A percentile compares a stretch with the other conserved stretches of the same genome.
phyloP scores from a whole-genome alignment of 1,284 basidiomycete genomes.

The Exobasidium rhododendri region DNA sequence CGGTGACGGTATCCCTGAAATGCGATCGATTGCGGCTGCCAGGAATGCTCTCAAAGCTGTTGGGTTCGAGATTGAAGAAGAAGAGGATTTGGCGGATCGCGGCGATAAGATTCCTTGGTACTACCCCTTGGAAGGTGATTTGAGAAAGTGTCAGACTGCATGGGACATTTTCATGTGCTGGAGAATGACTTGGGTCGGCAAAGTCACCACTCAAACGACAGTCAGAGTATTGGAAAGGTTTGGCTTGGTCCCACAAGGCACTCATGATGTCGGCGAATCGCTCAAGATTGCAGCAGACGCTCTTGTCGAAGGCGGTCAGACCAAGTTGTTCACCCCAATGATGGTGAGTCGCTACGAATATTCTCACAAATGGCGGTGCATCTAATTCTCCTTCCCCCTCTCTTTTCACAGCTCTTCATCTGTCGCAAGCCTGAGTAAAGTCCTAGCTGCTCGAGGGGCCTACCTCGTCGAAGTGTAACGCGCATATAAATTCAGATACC shows the following conservation, averaged over 20 bases:
- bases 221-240: conserved; percentile 75
- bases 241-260: conserved; percentile 85
- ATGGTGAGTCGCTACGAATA: background rate
- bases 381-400: background rate
- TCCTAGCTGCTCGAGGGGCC: too few species aligned
- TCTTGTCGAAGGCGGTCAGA: conserved; percentile 78
- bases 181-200: conserved; percentile 78
- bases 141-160: conserved; percentile 83
- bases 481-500: too few species aligned
- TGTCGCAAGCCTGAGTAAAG: conserved; percentile 11
- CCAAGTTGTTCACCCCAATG: conserved; percentile 65
- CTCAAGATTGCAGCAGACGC: conserved; percentile 78
- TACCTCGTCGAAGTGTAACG: too few species aligned
- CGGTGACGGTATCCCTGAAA: conserved; percentile 95
- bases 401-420: conserved; percentile 7
- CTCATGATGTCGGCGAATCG: conserved; percentile 82
- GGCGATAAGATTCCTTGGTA: conserved; percentile 82
- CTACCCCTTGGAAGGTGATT: conserved; percentile 91
- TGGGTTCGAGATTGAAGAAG: conserved; percentile 83
- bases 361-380: background rate
- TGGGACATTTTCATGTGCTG: conserved; percentile 68
- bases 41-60: conserved; percentile 77
- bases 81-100: conserved; percentile 90
- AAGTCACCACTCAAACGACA: conserved; percentile 76
- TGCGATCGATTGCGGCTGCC: conserved; percentile 74